These are phyloP conservation scores for Anastatica hierochuntica DNA, from an alignment of 345 rosid genomes.

Conservation along the genomic window DNA sequence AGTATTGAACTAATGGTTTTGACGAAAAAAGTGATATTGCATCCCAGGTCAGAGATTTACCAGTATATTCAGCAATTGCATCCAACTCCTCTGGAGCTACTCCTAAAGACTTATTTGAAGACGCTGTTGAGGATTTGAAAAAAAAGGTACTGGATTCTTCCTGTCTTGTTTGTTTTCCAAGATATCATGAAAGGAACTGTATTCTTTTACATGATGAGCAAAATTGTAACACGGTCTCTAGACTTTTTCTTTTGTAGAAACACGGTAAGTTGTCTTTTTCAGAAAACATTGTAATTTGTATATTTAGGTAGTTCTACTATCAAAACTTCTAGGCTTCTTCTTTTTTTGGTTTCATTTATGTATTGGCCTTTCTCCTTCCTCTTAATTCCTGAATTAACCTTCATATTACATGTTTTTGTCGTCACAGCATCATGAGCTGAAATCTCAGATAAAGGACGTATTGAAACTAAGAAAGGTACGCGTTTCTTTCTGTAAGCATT, in stretches of 20 bases:
- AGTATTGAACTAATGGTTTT: slow-evolving; percentile 11
- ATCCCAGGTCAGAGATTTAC: slow-evolving; percentile 65
- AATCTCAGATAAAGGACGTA: slow-evolving; percentile 59
- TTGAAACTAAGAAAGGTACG: slow-evolving; percentile 68
- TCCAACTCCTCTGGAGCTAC: slow-evolving; percentile 85
- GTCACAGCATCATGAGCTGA: slow-evolving; percentile 76
- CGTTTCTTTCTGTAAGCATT: not conserved
- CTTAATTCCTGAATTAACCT: not conserved
- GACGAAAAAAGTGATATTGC: not conserved
- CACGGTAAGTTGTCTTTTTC: not conserved
- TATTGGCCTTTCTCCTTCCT: not conserved
- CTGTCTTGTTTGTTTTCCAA: not conserved
- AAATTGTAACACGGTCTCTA: not conserved
- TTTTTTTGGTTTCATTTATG: not conserved
- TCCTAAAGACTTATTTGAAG: slow-evolving; percentile 88
- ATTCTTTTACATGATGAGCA: not conserved
- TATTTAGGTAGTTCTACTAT: not conserved
- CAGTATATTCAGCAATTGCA: slow-evolving; percentile 55
- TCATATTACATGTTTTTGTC: slow-evolving; percentile 8
- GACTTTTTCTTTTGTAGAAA: not conserved
- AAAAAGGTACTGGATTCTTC: slow-evolving; percentile 44
- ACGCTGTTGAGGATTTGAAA: slow-evolving; percentile 69
- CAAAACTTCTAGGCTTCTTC: not conserved
- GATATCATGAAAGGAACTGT: not conserved
- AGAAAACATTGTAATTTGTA: not conserved